Conservation (phyloP, 2,329 filamentous ascomycete species). For the Penicillium nordicum region DNA sequence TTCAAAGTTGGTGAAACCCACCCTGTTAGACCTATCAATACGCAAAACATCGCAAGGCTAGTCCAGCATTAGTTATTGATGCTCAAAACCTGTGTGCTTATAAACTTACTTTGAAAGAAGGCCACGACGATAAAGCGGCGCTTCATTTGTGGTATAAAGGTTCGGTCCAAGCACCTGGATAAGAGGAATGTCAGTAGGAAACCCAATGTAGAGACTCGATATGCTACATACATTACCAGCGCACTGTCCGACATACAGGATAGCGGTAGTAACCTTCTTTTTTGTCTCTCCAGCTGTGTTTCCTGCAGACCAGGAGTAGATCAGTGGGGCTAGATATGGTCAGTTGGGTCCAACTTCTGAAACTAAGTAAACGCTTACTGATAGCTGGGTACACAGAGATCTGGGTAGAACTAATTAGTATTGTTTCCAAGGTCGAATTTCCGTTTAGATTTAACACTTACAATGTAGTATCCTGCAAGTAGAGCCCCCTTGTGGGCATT, state of each 20-base stretch:
- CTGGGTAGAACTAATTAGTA: constrained; percentile 14
- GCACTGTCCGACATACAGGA: constrained; percentile 63
- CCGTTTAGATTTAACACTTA: constrained; percentile 8
- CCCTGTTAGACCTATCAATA: constrained; percentile 54
- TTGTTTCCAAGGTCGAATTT: not conserved
- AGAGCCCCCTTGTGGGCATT: constrained; percentile 49
- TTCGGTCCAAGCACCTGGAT: constrained; percentile 58
- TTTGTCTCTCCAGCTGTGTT: constrained; percentile 66
- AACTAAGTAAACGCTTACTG: constrained; percentile 31
- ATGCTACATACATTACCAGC: constrained; percentile 53
- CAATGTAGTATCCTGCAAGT: constrained; percentile 57
- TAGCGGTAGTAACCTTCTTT: constrained; percentile 62
- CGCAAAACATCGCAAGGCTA: constrained; percentile 57
- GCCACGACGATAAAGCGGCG: constrained; percentile 57
- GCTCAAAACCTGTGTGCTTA: not conserved
- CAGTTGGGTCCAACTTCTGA: constrained; percentile 3
- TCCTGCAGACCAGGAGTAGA: constrained; percentile 66
- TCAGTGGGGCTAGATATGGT: constrained; percentile 54
- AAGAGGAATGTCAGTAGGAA: not conserved
- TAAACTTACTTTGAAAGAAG: constrained; percentile 52
- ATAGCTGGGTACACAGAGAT: constrained; percentile 61
- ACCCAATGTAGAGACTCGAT: no score
- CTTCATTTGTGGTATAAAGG: constrained; percentile 60
- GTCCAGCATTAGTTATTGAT: constrained; percentile 7
- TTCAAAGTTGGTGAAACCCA: constrained; percentile 19